Evolutionary conservation across 176 grass and related monocot genomes (phyloP).

Genomic region (Aegilops umbellulata): DNA sequence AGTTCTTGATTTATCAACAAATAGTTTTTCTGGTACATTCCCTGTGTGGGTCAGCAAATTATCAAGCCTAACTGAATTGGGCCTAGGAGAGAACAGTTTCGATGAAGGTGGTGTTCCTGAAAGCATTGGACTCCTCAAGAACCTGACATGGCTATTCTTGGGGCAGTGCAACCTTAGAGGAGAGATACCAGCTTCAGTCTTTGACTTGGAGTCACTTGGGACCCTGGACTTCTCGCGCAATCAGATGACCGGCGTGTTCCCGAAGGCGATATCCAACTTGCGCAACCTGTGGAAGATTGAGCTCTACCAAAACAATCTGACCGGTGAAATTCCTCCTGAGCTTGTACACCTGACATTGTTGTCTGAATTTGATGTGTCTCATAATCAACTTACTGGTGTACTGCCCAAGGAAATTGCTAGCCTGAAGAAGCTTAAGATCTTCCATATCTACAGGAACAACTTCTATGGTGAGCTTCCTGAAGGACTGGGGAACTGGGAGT

Average conservation of each 20-base stretch:
- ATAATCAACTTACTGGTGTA: constrained; percentile 68
- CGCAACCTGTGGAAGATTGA: constrained; percentile 88
- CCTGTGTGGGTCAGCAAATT: constrained; percentile 66
- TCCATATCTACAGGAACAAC: constrained; percentile 81
- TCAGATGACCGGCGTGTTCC: constrained; percentile 69
- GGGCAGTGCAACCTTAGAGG: constrained; percentile 81
- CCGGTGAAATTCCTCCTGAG: constrained; percentile 80
- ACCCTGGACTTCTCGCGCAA: constrained; percentile 92
- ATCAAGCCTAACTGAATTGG: constrained; percentile 49
- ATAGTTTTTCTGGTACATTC: constrained; percentile 64
- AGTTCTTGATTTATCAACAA: constrained; percentile 88
- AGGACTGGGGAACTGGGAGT: constrained; percentile 62
- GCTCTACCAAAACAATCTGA: constrained; percentile 92
- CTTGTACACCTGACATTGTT: constrained; percentile 57
- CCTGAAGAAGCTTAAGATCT: constrained; percentile 71
- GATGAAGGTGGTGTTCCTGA: constrained; percentile 59
- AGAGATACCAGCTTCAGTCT: constrained; percentile 66
- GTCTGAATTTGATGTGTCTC: constrained; percentile 92
- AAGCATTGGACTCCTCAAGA: constrained; percentile 77
- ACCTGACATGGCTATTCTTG: constrained; percentile 84
- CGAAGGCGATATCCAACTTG: constrained; percentile 70
- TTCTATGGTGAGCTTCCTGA: constrained; percentile 80
- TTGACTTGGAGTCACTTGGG: constrained; percentile 57
- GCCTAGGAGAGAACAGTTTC: constrained; percentile 84
- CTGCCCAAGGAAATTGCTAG: constrained; percentile 54